Evolutionary conservation across 495 filamentous ascomycete species (phyloP).

Genomic region (Jackrogersella minutella): DNA sequence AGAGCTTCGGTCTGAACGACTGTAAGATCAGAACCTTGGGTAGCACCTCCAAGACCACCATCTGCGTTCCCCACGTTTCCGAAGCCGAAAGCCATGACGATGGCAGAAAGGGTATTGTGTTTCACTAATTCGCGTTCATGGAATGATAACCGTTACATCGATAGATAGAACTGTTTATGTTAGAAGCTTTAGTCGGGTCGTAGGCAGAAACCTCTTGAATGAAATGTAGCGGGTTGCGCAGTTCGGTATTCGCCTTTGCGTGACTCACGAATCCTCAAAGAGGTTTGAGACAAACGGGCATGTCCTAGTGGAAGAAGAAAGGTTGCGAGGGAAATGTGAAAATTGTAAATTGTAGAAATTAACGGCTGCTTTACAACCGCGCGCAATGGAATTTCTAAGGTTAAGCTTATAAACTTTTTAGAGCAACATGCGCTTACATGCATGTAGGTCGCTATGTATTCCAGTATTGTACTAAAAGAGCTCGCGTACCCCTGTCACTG

Average conservation of each 20-base stretch:
- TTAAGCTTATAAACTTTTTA: conserved; percentile 30
- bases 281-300: not conserved
- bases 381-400: conserved; percentile 20
- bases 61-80: conserved; percentile 43
- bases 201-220: conserved; percentile 2
- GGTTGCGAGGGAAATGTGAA: not conserved
- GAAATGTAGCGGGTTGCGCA: not conserved
- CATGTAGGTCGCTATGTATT: conserved; percentile 3
- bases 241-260: not conserved
- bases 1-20: conserved; percentile 75
- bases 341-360: conserved; percentile 6
- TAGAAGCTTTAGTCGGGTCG: not conserved
- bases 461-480: not conserved
- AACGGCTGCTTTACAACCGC: conserved; percentile 9
- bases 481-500: conserved; percentile 31
- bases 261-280: not conserved
- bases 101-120: conserved; percentile 16
- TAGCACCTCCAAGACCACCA: conserved; percentile 41
- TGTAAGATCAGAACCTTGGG: conserved; percentile 64
- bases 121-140: conserved; percentile 26
- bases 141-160: conserved; percentile 9
- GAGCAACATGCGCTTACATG: conserved; percentile 24
- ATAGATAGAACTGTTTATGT: conserved; percentile 12
- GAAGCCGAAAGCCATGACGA: conserved; percentile 74
- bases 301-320: not conserved